These are phyloP conservation scores for Teratosphaeria destructans DNA, from an alignment of 2,329 filamentous ascomycete species.

Conservation along the genomic window DNA sequence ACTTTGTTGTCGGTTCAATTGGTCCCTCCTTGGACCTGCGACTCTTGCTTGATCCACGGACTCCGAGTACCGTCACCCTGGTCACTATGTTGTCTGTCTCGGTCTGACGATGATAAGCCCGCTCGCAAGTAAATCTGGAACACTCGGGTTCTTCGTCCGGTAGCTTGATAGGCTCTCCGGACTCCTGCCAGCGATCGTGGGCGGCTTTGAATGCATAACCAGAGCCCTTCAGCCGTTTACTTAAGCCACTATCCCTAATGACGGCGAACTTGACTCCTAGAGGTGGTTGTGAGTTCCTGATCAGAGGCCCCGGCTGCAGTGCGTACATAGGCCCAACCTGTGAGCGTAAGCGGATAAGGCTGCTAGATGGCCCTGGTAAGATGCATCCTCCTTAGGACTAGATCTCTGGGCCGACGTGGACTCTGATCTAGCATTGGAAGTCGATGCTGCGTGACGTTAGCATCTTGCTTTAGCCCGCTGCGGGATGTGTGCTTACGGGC, in stretches of 20 bases:
- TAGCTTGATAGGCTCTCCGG: not conserved
- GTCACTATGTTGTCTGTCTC: not conserved
- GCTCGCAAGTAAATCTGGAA: not conserved
- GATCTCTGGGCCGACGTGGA: slow-evolving; percentile 1
- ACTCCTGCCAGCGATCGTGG: not conserved
- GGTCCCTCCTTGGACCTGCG: not conserved
- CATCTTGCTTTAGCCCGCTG: not conserved
- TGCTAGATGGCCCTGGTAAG: no score
- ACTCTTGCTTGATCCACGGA: not conserved
- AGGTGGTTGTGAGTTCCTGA: no score
- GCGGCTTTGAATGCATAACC: not conserved
- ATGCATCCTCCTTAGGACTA: no score
- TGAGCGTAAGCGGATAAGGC: no score
- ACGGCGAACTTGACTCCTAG: no score
- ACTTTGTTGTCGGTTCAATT: no score
- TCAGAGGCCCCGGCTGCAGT: no score
- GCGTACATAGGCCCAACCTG: no score
- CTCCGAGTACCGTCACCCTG: not conserved
- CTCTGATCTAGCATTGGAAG: not conserved
- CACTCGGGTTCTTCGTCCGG: not conserved
- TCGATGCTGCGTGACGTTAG: slow-evolving; percentile 1
- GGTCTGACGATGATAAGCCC: not conserved
- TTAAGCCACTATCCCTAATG: no score
- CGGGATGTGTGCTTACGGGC: not conserved
- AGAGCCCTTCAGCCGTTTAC: no score